Base-by-base conservation (phyloP, 306 rosid genomes). In the Cucumis hystrix region DNA sequence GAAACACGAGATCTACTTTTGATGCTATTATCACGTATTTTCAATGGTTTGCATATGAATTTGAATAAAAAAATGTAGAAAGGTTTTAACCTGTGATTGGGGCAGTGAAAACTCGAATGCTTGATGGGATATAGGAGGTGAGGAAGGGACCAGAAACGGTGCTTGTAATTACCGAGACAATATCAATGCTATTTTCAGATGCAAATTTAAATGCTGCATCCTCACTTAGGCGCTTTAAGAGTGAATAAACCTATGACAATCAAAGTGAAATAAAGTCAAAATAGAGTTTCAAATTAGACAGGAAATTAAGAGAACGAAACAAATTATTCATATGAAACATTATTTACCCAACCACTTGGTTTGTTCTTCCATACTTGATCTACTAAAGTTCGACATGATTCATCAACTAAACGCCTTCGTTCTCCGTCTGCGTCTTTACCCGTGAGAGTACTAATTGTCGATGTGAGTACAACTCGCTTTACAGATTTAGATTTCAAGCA, bases 131-230 rank as follows among this genome's bases (percentile, higher is more conserved):
- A 58, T 57, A 73, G 66, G 86, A 71, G 55, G 95, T 89, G 86
- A 89, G 83, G 57, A 91, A 91, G 1, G 96, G 95, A 23, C 98
- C 96, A 52, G 85, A 89, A 80, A 93, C 98, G 12, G 95, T 91
- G 55, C 88, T 77, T 47, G 98, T 82, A 78, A 93, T 87, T 35
- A 91, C 59, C 25, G 97, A 88, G 6, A 89, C 95, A 71, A 93
- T 85, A 79, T 89, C 85, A 41, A 93, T 82, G 1, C 79, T 85
- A 80, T 91, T 93, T 69, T 89, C 91, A 77, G 57, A 78, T 47
- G 95, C 90, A 84, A 91, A 93, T 80, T 80, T 84, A 74, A 84
- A 87, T 63, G 95, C 97, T 52, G 90, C 93, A 81, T 88, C 91
- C 79, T 93, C 97, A 1, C 88, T 79, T 13, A 83, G 83, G 83